phyloP scores from a whole-genome alignment of 768 basidiomycete genomes.

The Panaeolus papilionaceus region DNA sequence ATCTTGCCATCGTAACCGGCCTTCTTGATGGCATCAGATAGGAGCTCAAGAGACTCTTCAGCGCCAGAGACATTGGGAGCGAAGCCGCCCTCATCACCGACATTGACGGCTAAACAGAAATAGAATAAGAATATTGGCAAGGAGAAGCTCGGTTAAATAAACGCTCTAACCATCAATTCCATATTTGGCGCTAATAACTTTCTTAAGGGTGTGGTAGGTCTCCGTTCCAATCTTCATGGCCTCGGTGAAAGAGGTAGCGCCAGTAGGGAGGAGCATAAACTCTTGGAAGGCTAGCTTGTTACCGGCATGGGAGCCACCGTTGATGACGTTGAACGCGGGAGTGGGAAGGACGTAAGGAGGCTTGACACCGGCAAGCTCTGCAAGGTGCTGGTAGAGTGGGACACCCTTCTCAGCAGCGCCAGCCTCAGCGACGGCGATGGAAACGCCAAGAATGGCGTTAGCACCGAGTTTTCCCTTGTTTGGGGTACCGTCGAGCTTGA shows the following conservation, averaged over 20 bases:
- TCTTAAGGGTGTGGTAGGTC: constrained; percentile 98
- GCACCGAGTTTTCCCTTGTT: constrained; percentile 99
- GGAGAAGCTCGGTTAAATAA: constrained; percentile 23
- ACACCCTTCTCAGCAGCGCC: constrained; percentile 94
- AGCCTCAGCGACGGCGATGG: constrained; percentile 93
- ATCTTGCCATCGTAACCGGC: constrained; percentile 99
- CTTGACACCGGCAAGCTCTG: constrained; percentile 94
- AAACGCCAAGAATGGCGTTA: constrained; percentile 98
- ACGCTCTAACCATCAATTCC: constrained; percentile 86
- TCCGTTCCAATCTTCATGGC: constrained; percentile 99
- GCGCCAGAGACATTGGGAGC: constrained; percentile 98
- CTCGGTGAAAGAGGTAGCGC: constrained; percentile 90
- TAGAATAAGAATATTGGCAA: constrained; percentile 23
- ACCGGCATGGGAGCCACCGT: constrained; percentile 99
- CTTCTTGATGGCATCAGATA: constrained; percentile 95
- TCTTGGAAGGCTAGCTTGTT: constrained; percentile 99
- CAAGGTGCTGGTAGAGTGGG: constrained; percentile 96
- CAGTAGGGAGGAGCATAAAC: constrained; percentile 99
- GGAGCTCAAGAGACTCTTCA: constrained; percentile 96
- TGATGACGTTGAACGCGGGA: constrained; percentile 99
- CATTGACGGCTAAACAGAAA: constrained; percentile 81
- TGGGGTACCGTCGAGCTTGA: constrained; percentile 95
- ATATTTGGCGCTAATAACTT: constrained; percentile 98
- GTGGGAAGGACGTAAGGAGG: constrained; percentile 90
- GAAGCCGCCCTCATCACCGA: constrained; percentile 99